These are phyloP conservation scores for Eucalyptus regnans DNA, from an alignment of 345 rosid genomes.

Conservation along the genomic window DNA sequence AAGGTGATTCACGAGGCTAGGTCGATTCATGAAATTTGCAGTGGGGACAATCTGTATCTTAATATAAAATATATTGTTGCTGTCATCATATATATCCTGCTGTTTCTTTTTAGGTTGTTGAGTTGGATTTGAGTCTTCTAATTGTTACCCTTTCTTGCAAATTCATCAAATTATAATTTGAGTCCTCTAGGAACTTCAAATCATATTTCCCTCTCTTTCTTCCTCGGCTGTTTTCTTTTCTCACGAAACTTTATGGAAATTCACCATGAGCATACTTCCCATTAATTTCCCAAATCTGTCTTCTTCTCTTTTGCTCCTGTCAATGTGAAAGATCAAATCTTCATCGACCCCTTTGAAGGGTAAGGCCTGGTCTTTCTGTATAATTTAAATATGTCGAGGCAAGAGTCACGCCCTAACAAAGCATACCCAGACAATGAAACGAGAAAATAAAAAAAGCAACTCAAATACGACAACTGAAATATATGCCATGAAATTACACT, in stretches of 20 bases:
- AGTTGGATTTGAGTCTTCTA: not conserved
- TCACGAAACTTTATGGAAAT: not conserved
- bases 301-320: not conserved
- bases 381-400: not conserved
- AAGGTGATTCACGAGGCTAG: not conserved
- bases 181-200: not conserved
- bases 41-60: not conserved
- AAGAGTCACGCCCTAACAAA: not conserved
- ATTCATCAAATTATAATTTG: not conserved
- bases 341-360: not conserved
- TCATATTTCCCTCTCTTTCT: not conserved
- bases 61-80: not conserved
- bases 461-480: not conserved
- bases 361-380: not conserved
- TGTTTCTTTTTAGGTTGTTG: not conserved
- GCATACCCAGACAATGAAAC: not conserved
- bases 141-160: not conserved
- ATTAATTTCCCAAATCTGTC: not conserved
- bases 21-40: rapidly evolving
- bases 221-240: not conserved
- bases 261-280: not conserved
- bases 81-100: not conserved
- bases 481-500: not conserved
- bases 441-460: not conserved
- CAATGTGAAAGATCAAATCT: not conserved